Percentiles rank a stretch among this genome's conserved stretches.
Evolutionary conservation across 2,329 filamentous ascomycete species (phyloP).

Genomic region (Hymenotorrendiella dingleyae): DNA sequence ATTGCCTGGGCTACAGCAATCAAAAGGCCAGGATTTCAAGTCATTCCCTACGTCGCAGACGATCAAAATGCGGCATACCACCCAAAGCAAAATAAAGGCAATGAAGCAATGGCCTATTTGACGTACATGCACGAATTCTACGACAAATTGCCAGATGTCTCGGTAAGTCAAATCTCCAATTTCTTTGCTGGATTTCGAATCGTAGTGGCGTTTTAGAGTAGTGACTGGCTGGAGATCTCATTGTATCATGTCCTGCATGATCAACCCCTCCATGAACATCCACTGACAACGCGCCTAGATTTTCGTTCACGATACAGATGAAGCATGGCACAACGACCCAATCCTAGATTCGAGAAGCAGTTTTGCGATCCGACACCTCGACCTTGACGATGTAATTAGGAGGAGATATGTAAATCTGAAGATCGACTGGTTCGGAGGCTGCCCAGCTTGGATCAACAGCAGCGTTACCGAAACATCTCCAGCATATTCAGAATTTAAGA

Average conservation of each 20-base stretch:
- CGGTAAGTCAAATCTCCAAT: too few relatives aligned
- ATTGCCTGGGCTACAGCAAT: conserved; percentile 31
- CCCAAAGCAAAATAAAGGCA: conserved; percentile 51
- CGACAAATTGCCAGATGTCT: conserved; percentile 50
- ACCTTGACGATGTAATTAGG: conserved; percentile 35
- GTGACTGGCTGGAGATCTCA: too few relatives aligned
- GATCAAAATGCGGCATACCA: conserved; percentile 40
- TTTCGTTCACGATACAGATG: conserved; percentile 56
- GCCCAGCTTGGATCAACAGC: conserved; percentile 46
- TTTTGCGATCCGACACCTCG: conserved; percentile 31
- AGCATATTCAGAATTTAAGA: conserved; percentile 32
- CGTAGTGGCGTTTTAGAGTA: too few relatives aligned
- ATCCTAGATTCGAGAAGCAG: conserved; percentile 30
- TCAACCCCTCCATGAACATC: too few relatives aligned
- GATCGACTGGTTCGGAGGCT: conserved; percentile 48
- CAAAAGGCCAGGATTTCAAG: conserved; percentile 29
- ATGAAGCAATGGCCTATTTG: conserved; percentile 57
- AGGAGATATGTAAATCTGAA: conserved; percentile 51
- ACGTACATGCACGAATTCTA: conserved; percentile 58
- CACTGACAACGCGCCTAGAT: conserved; percentile 30
- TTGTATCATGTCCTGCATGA: too few relatives aligned
- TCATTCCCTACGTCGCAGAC: conserved; percentile 43
- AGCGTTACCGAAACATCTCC: conserved; percentile 27
- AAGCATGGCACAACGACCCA: conserved; percentile 33
- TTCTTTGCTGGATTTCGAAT: too few relatives aligned